Percentiles rank a stretch among this genome's conserved stretches.
Conservation (phyloP, 257 asterid genomes). For the Leptodermis oblonga region DNA sequence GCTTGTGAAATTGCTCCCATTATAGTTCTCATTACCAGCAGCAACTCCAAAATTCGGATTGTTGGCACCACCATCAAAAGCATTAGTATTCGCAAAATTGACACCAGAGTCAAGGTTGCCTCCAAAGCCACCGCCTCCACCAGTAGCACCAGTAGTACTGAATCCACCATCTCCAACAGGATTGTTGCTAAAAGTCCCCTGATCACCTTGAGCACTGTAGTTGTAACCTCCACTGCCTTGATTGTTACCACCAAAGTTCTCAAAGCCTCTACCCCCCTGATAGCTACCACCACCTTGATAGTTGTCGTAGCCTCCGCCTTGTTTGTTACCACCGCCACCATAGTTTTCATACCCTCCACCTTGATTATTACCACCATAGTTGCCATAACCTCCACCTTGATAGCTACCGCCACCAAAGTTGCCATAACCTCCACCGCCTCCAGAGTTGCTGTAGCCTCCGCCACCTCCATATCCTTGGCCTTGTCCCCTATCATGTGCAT, state of each 20-base stretch:
- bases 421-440: constrained; percentile 22
- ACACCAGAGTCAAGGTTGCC: neutral
- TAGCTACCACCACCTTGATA: constrained; percentile 16
- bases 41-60: constrained; percentile 29
- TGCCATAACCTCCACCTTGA: constrained; percentile 13
- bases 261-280: neutral
- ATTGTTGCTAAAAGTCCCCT: constrained; percentile 14
- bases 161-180: constrained; percentile 7
- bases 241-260: constrained; percentile 4
- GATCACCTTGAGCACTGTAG: neutral
- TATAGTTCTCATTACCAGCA: constrained; percentile 18
- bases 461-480: constrained; percentile 48
- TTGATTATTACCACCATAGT: constrained; percentile 7
- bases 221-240: constrained; percentile 8
- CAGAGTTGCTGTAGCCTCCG: neutral
- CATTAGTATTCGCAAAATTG: neutral
- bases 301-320: constrained; percentile 12
- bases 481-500: constrained; percentile 63
- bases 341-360: constrained; percentile 1
- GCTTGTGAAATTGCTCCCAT: neutral
- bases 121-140: neutral
- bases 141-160: neutral
- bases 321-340: constrained; percentile 7
- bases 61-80: constrained; percentile 15
- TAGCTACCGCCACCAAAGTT: constrained; percentile 16